A percentile compares a stretch with the other conserved stretches of the same genome.
These are phyloP conservation scores for Chaetomium strumarium DNA, from an alignment of 2,329 filamentous ascomycete species.

Conservation along the genomic window DNA sequence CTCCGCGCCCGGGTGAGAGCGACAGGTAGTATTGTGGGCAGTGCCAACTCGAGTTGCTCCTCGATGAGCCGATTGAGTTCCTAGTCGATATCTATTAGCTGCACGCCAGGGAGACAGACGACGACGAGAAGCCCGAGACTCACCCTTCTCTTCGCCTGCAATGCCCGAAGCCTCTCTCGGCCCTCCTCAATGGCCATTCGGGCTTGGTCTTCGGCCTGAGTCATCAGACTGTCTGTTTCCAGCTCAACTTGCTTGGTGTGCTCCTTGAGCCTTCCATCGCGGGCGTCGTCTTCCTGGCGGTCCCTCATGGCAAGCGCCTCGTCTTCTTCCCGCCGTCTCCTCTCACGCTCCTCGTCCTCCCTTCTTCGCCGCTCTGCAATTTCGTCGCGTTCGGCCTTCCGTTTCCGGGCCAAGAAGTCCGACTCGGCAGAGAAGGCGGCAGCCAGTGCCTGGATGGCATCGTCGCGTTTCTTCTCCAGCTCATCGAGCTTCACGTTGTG, in stretches of 20 bases:
- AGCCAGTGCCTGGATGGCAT: slow-evolving; percentile 29
- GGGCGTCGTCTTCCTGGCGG: slow-evolving; percentile 29
- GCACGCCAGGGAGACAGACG: not conserved
- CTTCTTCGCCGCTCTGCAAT: slow-evolving; percentile 33
- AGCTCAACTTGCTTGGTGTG: slow-evolving; percentile 31
- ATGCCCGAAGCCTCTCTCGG: slow-evolving; percentile 46
- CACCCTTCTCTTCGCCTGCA: slow-evolving; percentile 21
- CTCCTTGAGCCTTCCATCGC: slow-evolving; percentile 27
- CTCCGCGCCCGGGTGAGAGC: slow-evolving; percentile 24
- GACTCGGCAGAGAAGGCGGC: slow-evolving; percentile 30
- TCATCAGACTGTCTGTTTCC: slow-evolving; percentile 33
- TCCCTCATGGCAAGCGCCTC: slow-evolving; percentile 28
- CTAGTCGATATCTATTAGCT: slow-evolving; percentile 20
- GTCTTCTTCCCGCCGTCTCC: slow-evolving; percentile 33
- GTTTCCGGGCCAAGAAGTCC: slow-evolving; percentile 27
- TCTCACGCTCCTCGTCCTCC: slow-evolving; percentile 38
- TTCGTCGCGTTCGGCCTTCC: slow-evolving; percentile 28
- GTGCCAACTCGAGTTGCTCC: slow-evolving; percentile 33
- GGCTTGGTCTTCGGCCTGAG: slow-evolving; percentile 40
- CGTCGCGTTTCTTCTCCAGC: slow-evolving; percentile 35
- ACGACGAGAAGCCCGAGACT: not conserved
- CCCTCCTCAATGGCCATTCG: slow-evolving; percentile 49
- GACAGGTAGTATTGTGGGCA: slow-evolving; percentile 25
- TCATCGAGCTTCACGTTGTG: slow-evolving; percentile 35
- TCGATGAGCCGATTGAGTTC: slow-evolving; percentile 40